These are phyloP conservation scores for Aspergillus fumigatus DNA, from an alignment of 2,329 filamentous ascomycete species.

Conservation along the genomic window DNA sequence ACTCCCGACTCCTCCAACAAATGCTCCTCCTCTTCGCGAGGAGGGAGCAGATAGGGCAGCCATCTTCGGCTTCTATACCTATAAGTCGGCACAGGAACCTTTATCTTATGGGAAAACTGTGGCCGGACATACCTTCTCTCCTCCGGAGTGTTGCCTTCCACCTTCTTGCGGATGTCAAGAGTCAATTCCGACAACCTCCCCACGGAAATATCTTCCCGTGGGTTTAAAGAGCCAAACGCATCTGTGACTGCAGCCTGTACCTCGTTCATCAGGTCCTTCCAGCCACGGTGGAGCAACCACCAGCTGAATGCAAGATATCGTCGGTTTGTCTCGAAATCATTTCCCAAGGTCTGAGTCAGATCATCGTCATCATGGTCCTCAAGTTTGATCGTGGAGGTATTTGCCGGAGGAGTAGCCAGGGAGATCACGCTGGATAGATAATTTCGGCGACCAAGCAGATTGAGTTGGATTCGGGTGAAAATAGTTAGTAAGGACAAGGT, in stretches of 20 bases:
- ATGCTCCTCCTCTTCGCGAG: conserved; percentile 70
- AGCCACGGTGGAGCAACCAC: conserved; percentile 93
- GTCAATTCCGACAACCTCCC: conserved; percentile 75
- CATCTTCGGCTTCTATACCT: conserved; percentile 57
- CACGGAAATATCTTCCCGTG: conserved; percentile 80
- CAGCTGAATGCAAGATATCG: conserved; percentile 95
- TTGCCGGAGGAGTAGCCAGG: conserved; percentile 69
- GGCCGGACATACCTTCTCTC: conserved; percentile 49
- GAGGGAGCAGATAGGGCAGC: conserved; percentile 80
- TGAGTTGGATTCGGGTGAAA: conserved; percentile 91
- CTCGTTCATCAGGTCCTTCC: conserved; percentile 73
- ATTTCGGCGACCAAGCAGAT: conserved; percentile 89
- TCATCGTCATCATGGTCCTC: conserved; percentile 95
- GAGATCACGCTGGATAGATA: conserved; percentile 95
- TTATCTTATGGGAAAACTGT: conserved; percentile 6
- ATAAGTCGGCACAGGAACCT: conserved; percentile 17
- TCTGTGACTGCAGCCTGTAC: conserved; percentile 84
- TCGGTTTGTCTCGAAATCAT: conserved; percentile 93
- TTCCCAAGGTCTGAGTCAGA: conserved; percentile 77
- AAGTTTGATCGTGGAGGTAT: conserved; percentile 73
- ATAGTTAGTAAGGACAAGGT: conserved; percentile 84
- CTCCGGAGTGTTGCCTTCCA: conserved; percentile 69
- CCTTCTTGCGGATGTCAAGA: conserved; percentile 73
- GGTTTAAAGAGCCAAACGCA: conserved; percentile 83
- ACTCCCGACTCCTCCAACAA: conserved; percentile 86